Evolutionary conservation across 805 yeast genomes (phyloP).

Genomic region (Wickerhamiella sorbophila): DNA sequence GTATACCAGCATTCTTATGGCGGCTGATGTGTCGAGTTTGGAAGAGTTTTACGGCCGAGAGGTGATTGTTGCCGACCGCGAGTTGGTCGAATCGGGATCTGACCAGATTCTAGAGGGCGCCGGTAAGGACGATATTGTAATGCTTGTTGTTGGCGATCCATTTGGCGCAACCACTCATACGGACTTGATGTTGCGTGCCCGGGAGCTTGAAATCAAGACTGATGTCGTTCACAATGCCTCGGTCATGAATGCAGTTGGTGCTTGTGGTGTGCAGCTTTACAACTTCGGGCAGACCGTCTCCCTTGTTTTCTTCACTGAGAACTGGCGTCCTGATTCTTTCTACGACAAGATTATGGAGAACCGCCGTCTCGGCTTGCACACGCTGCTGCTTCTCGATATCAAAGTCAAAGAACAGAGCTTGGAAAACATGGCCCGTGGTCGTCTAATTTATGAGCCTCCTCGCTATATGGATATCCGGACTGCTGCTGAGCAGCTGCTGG

Average conservation of each 20-base stretch:
- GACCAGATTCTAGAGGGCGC: constrained; percentile 72
- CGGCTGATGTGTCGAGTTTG: constrained; percentile 59
- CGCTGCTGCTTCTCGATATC: constrained; percentile 75
- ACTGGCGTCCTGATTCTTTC: constrained; percentile 94
- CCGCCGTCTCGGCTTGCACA: constrained; percentile 80
- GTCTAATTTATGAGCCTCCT: constrained; percentile 89
- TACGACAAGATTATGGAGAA: constrained; percentile 82
- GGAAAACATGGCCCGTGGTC: constrained; percentile 86
- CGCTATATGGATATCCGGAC: constrained; percentile 87
- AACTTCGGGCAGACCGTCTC: constrained; percentile 97
- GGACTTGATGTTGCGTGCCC: constrained; percentile 81
- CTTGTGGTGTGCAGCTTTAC: constrained; percentile 90
- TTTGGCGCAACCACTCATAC: constrained; percentile 98
- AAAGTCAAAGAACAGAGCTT: constrained; percentile 94
- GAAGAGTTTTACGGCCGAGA: constrained; percentile 78
- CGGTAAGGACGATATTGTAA: constrained; percentile 71
- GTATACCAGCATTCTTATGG: constrained; percentile 89
- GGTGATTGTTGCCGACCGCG: constrained; percentile 84
- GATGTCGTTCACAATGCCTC: constrained; percentile 90
- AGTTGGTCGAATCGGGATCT: constrained; percentile 79
- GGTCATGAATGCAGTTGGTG: constrained; percentile 96
- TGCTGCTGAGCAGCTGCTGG: constrained; percentile 77
- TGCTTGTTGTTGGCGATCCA: constrained; percentile 93
- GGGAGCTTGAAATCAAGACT: constrained; percentile 63
- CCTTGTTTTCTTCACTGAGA: constrained; percentile 85